Evolutionary conservation across 1,139 yeast genomes (phyloP).

Genomic region (Trichomonascaceae sp.): DNA sequence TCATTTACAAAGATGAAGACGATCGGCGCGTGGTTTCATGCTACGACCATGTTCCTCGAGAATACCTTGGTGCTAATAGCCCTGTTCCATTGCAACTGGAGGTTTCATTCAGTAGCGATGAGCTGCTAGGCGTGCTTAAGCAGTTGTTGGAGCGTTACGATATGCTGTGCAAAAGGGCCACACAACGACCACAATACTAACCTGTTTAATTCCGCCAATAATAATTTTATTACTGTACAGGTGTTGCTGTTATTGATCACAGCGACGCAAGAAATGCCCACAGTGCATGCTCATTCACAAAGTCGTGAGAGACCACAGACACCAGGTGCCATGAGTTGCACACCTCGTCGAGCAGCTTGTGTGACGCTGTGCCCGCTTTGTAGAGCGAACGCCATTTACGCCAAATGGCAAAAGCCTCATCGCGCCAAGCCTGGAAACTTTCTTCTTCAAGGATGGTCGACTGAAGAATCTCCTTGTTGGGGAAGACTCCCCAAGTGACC

Average conservation of each 20-base stretch:
- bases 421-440: slow-evolving; percentile 85
- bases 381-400: slow-evolving; percentile 83
- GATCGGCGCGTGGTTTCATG: neutral
- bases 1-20: neutral
- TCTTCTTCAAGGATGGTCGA: slow-evolving; percentile 82
- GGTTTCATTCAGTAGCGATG: no score
- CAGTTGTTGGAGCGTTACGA: no score
- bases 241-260: no score
- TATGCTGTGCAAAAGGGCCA: no score
- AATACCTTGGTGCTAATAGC: no score
- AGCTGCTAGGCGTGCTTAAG: no score
- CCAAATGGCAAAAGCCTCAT: slow-evolving; percentile 89
- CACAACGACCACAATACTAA: no score
- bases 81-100: no score
- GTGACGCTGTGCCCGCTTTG: slow-evolving; percentile 40
- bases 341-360: slow-evolving; percentile 46
- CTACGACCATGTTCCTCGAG: neutral
- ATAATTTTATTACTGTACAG: no score
- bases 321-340: slow-evolving; percentile 59
- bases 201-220: no score
- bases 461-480: slow-evolving; percentile 72
- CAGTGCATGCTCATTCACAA: slow-evolving; percentile 54
- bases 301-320: slow-evolving; percentile 79
- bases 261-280: slow-evolving; percentile 82
- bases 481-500: slow-evolving; percentile 95